Conservation (phyloP, 768 basidiomycete species). For the Krasilnikovozyma curviuscula region DNA sequence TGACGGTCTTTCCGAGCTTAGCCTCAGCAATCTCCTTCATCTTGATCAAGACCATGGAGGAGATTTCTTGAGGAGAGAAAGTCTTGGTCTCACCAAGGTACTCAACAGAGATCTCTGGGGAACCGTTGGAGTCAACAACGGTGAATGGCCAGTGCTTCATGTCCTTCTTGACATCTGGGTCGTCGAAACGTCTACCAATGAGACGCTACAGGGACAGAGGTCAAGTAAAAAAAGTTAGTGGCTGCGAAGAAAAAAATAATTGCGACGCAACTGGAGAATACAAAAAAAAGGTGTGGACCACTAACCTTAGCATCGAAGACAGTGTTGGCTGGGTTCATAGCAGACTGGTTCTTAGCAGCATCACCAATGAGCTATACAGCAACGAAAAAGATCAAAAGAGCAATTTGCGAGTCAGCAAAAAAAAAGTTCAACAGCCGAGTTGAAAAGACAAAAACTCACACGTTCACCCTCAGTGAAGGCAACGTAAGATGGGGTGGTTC, state of each 20-base stretch:
- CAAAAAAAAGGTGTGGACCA: neutral
- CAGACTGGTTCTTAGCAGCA: constrained; percentile 86
- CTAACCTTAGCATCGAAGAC: constrained; percentile 78
- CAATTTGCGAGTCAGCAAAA: neutral
- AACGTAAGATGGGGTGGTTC: constrained; percentile 97
- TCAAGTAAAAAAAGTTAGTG: neutral
- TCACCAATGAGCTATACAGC: constrained; percentile 50
- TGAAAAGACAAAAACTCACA: constrained; percentile 25
- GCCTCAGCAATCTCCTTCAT: constrained; percentile 99
- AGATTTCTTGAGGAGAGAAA: constrained; percentile 96
- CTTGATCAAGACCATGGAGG: constrained; percentile 98
- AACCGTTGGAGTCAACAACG: constrained; percentile 90
- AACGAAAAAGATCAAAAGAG: neutral
- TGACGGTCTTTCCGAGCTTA: constrained; percentile 93
- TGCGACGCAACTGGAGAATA: too few relatives aligned
- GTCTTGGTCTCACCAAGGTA: constrained; percentile 89
- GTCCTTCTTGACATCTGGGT: constrained; percentile 91
- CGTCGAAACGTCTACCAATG: constrained; percentile 90
- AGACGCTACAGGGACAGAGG: constrained; percentile 43
- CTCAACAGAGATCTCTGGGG: constrained; percentile 75
- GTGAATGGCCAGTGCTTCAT: constrained; percentile 95
- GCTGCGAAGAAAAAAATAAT: neutral
- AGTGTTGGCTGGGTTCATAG: constrained; percentile 99
- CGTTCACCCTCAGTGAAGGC: constrained; percentile 92
- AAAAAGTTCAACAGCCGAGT: neutral